Conservation (phyloP, 768 basidiomycete genomes). For the Thelephora ganbajun region DNA sequence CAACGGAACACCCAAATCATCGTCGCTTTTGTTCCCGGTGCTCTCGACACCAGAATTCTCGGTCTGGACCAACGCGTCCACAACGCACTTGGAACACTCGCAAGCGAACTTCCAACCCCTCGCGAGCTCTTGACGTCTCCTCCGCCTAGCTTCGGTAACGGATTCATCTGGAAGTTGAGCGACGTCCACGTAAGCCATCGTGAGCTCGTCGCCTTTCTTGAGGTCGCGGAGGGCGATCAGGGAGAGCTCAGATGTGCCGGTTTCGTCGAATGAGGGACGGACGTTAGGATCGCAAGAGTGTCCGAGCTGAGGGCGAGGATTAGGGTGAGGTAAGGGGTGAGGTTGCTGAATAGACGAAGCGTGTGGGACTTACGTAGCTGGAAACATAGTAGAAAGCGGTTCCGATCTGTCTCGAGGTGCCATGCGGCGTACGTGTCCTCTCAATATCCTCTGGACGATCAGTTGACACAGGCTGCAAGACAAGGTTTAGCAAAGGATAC, state of each 20-base stretch:
- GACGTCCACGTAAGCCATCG: slow-evolving; percentile 65
- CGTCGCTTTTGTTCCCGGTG: slow-evolving; percentile 2
- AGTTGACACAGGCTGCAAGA: slow-evolving; percentile 31
- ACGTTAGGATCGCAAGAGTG: slow-evolving; percentile 68
- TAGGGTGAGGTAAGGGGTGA: not conserved
- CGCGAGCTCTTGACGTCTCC: slow-evolving; percentile 60
- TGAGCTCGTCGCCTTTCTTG: slow-evolving; percentile 64
- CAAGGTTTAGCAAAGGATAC: not conserved
- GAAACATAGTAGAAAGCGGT: slow-evolving; percentile 65
- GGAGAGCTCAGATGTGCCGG: slow-evolving; percentile 55
- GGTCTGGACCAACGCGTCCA: slow-evolving; percentile 27
- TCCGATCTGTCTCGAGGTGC: slow-evolving; percentile 65
- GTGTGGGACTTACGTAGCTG: slow-evolving; percentile 37
- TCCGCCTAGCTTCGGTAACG: slow-evolving; percentile 37
- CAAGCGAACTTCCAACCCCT: slow-evolving; percentile 79
- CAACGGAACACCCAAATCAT: slow-evolving; percentile 22
- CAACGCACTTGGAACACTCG: slow-evolving; percentile 46
- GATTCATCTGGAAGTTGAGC: slow-evolving; percentile 39
- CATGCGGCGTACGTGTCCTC: slow-evolving; percentile 62
- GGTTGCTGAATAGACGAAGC: not conserved
- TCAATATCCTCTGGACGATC: slow-evolving; percentile 59
- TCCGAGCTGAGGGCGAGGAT: slow-evolving; percentile 24
- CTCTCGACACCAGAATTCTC: slow-evolving; percentile 2
- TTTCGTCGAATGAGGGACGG: slow-evolving; percentile 41
- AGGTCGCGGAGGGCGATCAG: slow-evolving; percentile 54